Conservation (phyloP, 192 early-diverging fungal genomes). For the Linnemannia exigua region DNA sequence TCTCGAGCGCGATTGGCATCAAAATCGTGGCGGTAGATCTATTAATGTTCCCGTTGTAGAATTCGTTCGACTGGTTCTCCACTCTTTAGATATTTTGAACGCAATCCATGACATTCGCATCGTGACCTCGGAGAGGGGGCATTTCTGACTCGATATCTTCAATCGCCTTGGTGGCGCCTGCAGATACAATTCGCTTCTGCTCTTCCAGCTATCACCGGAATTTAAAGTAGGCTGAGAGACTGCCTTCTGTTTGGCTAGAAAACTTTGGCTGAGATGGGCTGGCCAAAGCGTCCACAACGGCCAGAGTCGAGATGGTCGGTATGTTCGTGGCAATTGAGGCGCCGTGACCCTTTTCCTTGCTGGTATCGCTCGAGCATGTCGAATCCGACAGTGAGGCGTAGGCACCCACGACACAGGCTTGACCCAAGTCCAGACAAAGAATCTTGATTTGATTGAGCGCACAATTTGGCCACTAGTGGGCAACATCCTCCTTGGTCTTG, state of each 20-base stretch:
- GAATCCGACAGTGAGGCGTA: background rate
- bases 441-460: slow-evolving; percentile 5
- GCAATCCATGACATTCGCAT: background rate
- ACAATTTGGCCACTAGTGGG: background rate
- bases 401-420: slow-evolving; percentile 14
- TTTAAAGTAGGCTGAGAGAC: slow-evolving; percentile 16
- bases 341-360: background rate
- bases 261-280: background rate
- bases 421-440: slow-evolving; percentile 9
- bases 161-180: background rate
- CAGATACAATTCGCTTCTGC: background rate
- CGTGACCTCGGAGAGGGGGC: slow-evolving; percentile 10
- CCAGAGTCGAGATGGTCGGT: too few species aligned
- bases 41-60: slow-evolving; percentile 17
- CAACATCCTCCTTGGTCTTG: slow-evolving; percentile 7
- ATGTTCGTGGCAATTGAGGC: background rate
- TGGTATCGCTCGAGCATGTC: too few species aligned
- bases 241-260: slow-evolving; percentile 15
- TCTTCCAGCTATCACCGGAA: background rate
- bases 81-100: background rate
- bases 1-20: background rate
- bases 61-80: background rate
- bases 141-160: background rate
- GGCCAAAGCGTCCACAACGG: too few species aligned
- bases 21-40: background rate